A percentile compares a stretch with the other conserved stretches of the same genome.
These are phyloP conservation scores for Fusarium secorum DNA, from an alignment of 2,329 filamentous ascomycete species.

Conservation along the genomic window DNA sequence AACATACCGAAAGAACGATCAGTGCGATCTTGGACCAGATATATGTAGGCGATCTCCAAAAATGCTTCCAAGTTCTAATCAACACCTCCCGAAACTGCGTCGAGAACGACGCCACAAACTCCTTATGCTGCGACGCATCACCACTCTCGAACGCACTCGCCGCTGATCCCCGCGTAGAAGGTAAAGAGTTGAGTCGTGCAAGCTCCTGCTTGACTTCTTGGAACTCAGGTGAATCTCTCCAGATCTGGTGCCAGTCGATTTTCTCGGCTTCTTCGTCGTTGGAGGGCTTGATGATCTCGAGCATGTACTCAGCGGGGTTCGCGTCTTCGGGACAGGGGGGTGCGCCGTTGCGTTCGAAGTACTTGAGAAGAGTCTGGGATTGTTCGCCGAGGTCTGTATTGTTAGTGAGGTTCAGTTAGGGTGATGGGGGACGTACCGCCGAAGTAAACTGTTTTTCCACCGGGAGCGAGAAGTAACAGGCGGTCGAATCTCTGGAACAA, in stretches of 20 bases:
- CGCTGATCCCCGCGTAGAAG: neutral
- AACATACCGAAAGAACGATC: conserved; percentile 32
- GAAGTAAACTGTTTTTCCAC: conserved; percentile 67
- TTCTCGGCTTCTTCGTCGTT: conserved; percentile 48
- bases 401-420: fast-evolving
- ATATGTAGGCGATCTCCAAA: conserved; percentile 60
- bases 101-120: conserved; percentile 44
- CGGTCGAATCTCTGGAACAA: conserved; percentile 61
- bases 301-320: conserved; percentile 75
- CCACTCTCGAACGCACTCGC: neutral
- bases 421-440: conserved; percentile 52
- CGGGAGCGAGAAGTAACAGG: conserved; percentile 62
- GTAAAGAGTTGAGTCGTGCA: conserved; percentile 16
- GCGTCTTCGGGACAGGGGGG: conserved; percentile 60
- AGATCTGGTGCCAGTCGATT: conserved; percentile 54
- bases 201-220: conserved; percentile 39
- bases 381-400: conserved; percentile 46
- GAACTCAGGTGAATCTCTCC: conserved; percentile 52
- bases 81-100: conserved; percentile 48
- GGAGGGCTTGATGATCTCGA: conserved; percentile 49
- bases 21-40: conserved; percentile 63
- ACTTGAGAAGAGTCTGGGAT: conserved; percentile 58
- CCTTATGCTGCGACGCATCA: conserved; percentile 39
- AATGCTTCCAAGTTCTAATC: conserved; percentile 48
- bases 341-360: conserved; percentile 70